Conservation (phyloP, 345 rosid genomes). For the Brassica rapa region DNA sequence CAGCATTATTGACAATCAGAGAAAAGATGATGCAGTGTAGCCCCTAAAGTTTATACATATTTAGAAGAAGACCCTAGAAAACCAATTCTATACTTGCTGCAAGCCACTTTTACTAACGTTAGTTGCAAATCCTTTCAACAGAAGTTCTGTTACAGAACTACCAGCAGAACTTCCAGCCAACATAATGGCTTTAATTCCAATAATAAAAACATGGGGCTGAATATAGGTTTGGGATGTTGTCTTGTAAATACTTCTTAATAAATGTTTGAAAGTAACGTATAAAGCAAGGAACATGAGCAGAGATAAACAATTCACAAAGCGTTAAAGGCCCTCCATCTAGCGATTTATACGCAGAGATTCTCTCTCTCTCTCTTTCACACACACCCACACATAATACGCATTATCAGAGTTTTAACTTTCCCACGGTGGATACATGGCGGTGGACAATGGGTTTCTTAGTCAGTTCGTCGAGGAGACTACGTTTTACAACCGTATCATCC, state of each 20-base stretch:
- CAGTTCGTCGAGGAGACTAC: slow-evolving; percentile 53
- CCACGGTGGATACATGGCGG: slow-evolving; percentile 7
- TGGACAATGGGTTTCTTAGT: slow-evolving; percentile 41
- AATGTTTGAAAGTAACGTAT: neutral
- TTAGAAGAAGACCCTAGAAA: neutral
- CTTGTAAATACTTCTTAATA: neutral
- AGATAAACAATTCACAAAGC: neutral
- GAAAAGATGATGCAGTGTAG: neutral
- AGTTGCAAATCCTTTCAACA: slow-evolving; percentile 24
- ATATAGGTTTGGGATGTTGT: neutral
- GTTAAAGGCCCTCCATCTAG: neutral
- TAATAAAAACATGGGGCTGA: neutral
- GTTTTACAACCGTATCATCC: slow-evolving; percentile 59
- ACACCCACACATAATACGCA: neutral
- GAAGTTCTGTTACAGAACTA: no score
- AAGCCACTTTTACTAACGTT: neutral
- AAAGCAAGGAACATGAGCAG: neutral
- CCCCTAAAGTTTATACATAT: neutral
- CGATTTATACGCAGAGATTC: neutral
- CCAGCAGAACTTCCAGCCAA: neutral
- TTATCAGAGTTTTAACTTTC: neutral
- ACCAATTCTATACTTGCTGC: neutral
- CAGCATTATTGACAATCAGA: neutral
- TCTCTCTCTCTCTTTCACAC: neutral
- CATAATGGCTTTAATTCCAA: neutral